Percentiles rank a stretch among this genome's conserved stretches.
Conservation (phyloP, 805 yeast species). For the Starmerella potacharoeniae region DNA sequence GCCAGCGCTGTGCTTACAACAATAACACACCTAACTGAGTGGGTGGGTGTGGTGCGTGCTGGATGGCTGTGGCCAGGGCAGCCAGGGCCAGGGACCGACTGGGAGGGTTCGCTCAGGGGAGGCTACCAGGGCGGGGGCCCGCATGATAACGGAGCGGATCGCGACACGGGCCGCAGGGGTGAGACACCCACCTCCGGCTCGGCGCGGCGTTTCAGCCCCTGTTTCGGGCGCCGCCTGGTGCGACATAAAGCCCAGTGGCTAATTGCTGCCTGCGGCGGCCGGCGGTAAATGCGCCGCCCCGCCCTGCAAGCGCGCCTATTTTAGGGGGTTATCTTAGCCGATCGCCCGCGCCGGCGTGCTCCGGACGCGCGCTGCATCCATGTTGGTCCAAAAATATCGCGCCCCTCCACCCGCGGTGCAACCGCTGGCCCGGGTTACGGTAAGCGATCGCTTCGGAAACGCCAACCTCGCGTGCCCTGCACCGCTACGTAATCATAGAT, state of each 20-base stretch:
- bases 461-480: background rate
- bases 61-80: background rate
- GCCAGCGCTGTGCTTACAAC: background rate
- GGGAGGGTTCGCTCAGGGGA: background rate
- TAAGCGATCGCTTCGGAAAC: background rate
- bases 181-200: background rate
- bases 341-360: background rate
- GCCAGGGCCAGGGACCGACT: constrained; percentile 1
- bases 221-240: background rate
- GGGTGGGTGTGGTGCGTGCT: background rate
- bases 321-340: background rate
- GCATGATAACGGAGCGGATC: background rate
- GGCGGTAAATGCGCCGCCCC: too few relatives aligned
- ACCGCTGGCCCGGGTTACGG: too few relatives aligned
- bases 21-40: background rate
- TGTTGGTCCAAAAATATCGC: too few relatives aligned
- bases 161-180: background rate
- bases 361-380: background rate
- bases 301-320: background rate
- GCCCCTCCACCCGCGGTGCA: too few relatives aligned
- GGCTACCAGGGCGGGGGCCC: constrained; percentile 1
- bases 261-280: background rate
- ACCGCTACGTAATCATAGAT: background rate
- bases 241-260: background rate
- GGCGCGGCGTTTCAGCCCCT: too few relatives aligned